phyloP scores from a whole-genome alignment of 2,329 filamentous ascomycete genomes.

The Neurospora crassa region DNA sequence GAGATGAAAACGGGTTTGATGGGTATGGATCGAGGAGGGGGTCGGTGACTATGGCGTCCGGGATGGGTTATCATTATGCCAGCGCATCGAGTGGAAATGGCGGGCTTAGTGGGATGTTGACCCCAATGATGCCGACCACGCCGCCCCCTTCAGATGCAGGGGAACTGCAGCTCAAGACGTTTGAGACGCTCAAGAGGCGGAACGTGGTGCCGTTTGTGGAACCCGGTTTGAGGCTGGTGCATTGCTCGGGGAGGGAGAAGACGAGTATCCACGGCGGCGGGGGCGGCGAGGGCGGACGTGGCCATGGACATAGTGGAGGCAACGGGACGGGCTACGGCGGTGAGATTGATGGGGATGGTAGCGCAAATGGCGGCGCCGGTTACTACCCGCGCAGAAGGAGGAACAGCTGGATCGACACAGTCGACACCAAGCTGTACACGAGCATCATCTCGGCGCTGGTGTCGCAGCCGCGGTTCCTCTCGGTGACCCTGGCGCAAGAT shows the following conservation, averaged over 20 bases:
- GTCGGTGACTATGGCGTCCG: background rate
- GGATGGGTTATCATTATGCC: background rate
- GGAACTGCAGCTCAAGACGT: constrained; percentile 76
- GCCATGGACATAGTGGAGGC: constrained; percentile 3
- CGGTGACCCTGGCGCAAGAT: constrained; percentile 60
- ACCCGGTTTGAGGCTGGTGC: constrained; percentile 59
- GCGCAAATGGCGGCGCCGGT: constrained; percentile 16
- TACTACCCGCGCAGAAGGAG: constrained; percentile 5
- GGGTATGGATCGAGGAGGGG: background rate
- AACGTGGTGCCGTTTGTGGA: constrained; percentile 66
- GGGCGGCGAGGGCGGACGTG: background rate
- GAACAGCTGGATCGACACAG: constrained; percentile 42
- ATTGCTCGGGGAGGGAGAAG: constrained; percentile 62
- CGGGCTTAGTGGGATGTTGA: background rate
- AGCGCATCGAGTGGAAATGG: background rate
- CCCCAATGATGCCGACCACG: constrained; percentile 41
- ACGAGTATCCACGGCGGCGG: constrained; percentile 11
- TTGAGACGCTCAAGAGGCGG: constrained; percentile 69
- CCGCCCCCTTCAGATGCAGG: constrained; percentile 68
- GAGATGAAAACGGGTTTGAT: background rate
- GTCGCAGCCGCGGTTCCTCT: constrained; percentile 60
- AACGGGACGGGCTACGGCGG: constrained; percentile 23
- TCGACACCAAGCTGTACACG: constrained; percentile 55
- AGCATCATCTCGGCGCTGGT: constrained; percentile 52
- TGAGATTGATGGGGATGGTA: background rate